Conservation (phyloP, 108 stramenopile species). For the Asterionellopsis glacialis region DNA sequence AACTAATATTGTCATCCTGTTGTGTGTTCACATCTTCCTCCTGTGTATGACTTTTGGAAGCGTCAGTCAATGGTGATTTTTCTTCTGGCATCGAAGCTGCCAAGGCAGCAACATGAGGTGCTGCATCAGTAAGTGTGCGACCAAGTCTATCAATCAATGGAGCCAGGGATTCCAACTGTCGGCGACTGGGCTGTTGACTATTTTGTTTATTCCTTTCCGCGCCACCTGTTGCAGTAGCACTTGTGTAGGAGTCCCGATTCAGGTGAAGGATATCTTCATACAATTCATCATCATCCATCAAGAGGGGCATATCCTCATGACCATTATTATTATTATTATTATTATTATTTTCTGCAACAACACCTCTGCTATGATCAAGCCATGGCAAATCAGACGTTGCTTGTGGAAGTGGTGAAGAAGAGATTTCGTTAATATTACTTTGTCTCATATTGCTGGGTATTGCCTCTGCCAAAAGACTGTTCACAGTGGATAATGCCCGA, state of each 20-base stretch:
- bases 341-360: no score
- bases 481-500: slow-evolving; percentile 42
- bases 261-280: neutral
- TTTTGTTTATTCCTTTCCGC: neutral
- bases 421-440: no score
- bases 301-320: no score
- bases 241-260: neutral
- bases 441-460: no score
- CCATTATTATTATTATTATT: no score
- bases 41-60: neutral
- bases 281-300: no score
- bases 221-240: neutral
- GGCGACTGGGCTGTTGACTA: slow-evolving; percentile 12
- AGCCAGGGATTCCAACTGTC: slow-evolving; percentile 48
- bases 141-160: slow-evolving; percentile 85
- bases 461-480: slow-evolving; percentile 1
- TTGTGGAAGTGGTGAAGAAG: no score
- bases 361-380: neutral
- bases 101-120: slow-evolving; percentile 74
- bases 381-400: neutral
- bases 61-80: neutral
- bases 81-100: slow-evolving; percentile 49
- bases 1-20: slow-evolving; percentile 3
- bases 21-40: slow-evolving; percentile 6
- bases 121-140: slow-evolving; percentile 72